Evolutionary conservation across 1,284 basidiomycete species (phyloP).

Genomic region (Austroboletus rostrupii): DNA sequence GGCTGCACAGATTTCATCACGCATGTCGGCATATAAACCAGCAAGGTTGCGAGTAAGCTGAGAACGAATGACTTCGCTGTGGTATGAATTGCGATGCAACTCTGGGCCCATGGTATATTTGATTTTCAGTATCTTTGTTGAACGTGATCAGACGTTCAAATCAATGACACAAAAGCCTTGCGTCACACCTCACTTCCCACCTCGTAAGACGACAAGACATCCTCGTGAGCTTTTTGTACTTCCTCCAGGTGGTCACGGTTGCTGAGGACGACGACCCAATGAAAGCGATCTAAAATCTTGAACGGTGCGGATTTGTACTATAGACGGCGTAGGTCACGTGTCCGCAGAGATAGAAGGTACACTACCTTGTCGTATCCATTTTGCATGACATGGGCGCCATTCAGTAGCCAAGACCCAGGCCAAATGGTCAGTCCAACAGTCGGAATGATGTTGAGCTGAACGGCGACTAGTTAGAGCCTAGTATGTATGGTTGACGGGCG

Average conservation of each 20-base stretch:
- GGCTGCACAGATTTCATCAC: slow-evolving; percentile 30
- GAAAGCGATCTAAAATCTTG: slow-evolving; percentile 36
- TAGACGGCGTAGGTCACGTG: not conserved
- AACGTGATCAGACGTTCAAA: not conserved
- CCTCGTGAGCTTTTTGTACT: slow-evolving; percentile 35
- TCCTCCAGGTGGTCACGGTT: slow-evolving; percentile 38
- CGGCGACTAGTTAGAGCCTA: slow-evolving; percentile 7
- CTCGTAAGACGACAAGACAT: slow-evolving; percentile 34
- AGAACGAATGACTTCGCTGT: slow-evolving; percentile 21
- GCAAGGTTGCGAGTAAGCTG: slow-evolving; percentile 32
- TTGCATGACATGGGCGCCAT: slow-evolving; percentile 11
- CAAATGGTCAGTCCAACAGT: slow-evolving; percentile 14
- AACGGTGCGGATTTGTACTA: slow-evolving; percentile 36
- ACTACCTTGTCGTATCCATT: slow-evolving; percentile 20
- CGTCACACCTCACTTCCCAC: slow-evolving; percentile 32
- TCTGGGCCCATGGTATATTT: slow-evolving; percentile 27
- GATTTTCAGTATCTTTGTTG: not conserved
- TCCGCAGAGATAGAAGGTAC: not conserved
- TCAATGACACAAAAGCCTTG: not conserved
- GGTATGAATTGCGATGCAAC: slow-evolving; percentile 26
- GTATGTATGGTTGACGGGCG: too few species aligned
- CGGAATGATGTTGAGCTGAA: slow-evolving; percentile 19
- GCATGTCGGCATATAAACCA: slow-evolving; percentile 23
- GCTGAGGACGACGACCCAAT: slow-evolving; percentile 40
- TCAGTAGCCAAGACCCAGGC: slow-evolving; percentile 13